phyloP scores from a whole-genome alignment of 768 basidiomycete genomes.

The Tricholoma flavovirens region DNA sequence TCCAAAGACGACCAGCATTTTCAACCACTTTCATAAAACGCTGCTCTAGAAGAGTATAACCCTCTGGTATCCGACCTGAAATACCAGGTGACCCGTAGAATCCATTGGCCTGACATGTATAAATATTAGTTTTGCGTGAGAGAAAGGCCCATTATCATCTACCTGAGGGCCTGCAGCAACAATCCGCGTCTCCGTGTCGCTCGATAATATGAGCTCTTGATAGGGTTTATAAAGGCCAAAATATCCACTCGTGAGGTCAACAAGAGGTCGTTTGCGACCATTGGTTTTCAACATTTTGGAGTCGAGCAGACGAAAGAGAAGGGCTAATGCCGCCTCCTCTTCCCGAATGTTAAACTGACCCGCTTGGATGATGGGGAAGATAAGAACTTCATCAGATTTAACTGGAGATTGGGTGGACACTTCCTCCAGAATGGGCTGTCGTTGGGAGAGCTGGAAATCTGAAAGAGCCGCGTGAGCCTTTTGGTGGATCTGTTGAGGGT shows the following conservation, averaged over 20 bases:
- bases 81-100: conserved; percentile 88
- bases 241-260: conserved; percentile 93
- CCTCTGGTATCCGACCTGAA: conserved; percentile 92
- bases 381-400: conserved; percentile 35
- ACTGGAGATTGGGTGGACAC: conserved; percentile 10
- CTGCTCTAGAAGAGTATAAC: conserved; percentile 84
- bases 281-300: conserved; percentile 10
- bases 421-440: conserved; percentile 1
- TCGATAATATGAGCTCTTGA: conserved; percentile 60
- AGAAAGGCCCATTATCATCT: conserved; percentile 11
- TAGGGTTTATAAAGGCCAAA: conserved; percentile 84
- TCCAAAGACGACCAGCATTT: conserved; percentile 40
- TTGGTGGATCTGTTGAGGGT: conserved; percentile 65
- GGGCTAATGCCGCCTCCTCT: conserved; percentile 61
- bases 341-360: conserved; percentile 84
- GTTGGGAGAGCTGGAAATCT: conserved; percentile 50
- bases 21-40: conserved; percentile 68
- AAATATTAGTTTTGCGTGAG: not conserved
- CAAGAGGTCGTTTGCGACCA: conserved; percentile 33
- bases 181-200: conserved; percentile 58
- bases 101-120: conserved; percentile 74
- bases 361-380: conserved; percentile 85
- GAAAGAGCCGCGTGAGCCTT: conserved; percentile 53
- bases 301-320: conserved; percentile 40
- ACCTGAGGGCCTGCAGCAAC: conserved; percentile 88